These are phyloP conservation scores for Zoysia japonica DNA, from an alignment of 176 grass and related monocot species.

Conservation along the genomic window DNA sequence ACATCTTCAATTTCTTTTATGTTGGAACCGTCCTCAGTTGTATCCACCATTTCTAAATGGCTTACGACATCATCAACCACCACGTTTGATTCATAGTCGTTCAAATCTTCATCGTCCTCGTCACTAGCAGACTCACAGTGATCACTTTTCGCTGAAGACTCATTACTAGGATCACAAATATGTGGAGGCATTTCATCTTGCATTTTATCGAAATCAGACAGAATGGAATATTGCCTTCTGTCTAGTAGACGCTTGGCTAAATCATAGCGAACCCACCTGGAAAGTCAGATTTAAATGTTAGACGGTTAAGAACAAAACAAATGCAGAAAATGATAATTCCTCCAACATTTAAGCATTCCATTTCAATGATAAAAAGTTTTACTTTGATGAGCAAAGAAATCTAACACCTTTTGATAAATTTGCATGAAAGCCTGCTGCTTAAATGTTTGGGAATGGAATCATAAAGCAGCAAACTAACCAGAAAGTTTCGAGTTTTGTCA, in stretches of 20 bases:
- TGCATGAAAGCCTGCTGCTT: not conserved
- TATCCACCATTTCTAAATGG: conserved; percentile 41
- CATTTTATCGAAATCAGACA: conserved; percentile 63
- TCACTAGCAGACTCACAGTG: conserved; percentile 31
- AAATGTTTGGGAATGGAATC: conserved; percentile 3
- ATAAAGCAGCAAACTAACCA: conserved; percentile 18
- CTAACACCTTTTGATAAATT: not conserved
- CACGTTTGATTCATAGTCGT: conserved; percentile 54
- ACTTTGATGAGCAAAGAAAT: not conserved
- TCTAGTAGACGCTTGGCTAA: conserved; percentile 73
- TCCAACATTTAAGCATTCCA: conserved; percentile 8
- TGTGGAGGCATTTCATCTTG: conserved; percentile 51
- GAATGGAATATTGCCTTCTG: conserved; percentile 60
- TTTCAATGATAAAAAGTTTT: not conserved
- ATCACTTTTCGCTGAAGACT: conserved; percentile 14
- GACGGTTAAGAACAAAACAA: conserved; percentile 9
- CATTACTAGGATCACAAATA: conserved; percentile 26
- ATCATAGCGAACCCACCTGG: conserved; percentile 95
- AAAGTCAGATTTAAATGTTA: conserved; percentile 35
- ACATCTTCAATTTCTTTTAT: conserved; percentile 61
- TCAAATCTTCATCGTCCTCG: conserved; percentile 56
- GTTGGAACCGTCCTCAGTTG: conserved; percentile 34
- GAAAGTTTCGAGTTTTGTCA: not conserved
- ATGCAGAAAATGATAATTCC: not conserved
- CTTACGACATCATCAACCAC: conserved; percentile 52